A percentile compares a stretch with the other conserved stretches of the same genome.
phyloP scores from a whole-genome alignment of 164 flowering plant genomes.

The Nelumbo lutea region DNA sequence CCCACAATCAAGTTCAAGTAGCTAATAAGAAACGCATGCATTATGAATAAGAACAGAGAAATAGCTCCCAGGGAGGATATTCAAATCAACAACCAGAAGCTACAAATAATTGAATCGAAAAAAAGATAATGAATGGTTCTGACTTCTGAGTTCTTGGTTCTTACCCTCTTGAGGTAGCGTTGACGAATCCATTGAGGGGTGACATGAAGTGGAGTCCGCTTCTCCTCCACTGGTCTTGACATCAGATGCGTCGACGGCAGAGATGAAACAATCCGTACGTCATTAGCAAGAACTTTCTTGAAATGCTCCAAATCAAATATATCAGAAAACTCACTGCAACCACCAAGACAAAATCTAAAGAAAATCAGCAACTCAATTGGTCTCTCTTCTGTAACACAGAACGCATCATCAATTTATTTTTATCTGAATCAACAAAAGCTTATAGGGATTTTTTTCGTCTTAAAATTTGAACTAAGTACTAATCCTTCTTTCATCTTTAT shows the following conservation, averaged over 20 bases:
- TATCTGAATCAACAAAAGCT: neutral
- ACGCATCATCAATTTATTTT: neutral
- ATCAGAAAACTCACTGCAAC: conserved; percentile 86
- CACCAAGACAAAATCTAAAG: neutral
- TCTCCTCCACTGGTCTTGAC: conserved; percentile 91
- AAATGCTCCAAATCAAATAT: conserved; percentile 93
- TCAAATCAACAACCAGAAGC: no score
- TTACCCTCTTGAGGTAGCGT: conserved; percentile 66
- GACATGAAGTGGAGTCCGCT: conserved; percentile 70
- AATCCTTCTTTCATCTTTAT: neutral
- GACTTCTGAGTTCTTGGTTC: neutral
- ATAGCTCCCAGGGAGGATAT: no score
- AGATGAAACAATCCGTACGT: conserved; percentile 76
- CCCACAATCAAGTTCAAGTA: neutral
- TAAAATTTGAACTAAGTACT: neutral
- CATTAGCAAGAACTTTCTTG: conserved; percentile 65
- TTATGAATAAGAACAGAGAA: no score
- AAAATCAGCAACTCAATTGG: no score
- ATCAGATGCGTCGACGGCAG: conserved; percentile 91
- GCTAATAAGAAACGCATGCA: neutral
- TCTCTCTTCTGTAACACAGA: neutral
- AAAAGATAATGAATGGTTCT: neutral
- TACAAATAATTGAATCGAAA: no score
- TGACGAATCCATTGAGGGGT: conserved; percentile 82
- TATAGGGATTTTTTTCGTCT: neutral